Conservation (phyloP, 2,329 filamentous ascomycete species). For the Colletotrichum somersetense region DNA sequence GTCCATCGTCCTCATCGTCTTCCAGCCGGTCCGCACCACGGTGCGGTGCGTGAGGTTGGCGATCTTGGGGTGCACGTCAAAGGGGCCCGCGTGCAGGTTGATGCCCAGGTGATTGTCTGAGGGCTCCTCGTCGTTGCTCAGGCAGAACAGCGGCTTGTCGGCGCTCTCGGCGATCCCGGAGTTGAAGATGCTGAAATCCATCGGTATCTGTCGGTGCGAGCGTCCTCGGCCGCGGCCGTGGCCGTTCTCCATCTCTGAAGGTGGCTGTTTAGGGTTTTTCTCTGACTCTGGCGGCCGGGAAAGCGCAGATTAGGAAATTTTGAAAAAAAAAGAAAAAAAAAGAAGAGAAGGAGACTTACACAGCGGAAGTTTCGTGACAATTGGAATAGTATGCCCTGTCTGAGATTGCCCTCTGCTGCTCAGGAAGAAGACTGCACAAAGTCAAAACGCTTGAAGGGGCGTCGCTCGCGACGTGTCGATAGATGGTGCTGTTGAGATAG, state of each 20-base stretch:
- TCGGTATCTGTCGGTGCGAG: neutral
- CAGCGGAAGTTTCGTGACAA: no score
- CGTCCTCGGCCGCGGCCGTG: neutral
- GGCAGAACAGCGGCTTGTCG: slow-evolving; percentile 9
- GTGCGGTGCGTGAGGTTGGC: slow-evolving; percentile 17
- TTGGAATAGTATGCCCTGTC: no score
- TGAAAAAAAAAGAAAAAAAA: no score
- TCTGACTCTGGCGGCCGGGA: neutral
- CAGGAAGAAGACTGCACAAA: no score
- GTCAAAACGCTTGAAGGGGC: neutral
- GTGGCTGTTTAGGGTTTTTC: neutral
- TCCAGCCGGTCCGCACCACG: slow-evolving; percentile 5
- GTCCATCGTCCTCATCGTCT: slow-evolving; percentile 12
- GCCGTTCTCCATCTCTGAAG: neutral
- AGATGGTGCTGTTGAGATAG: neutral
- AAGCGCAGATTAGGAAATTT: neutral
- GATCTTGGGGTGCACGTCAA: slow-evolving; percentile 2
- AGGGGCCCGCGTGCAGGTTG: slow-evolving; percentile 19
- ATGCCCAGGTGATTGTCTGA: slow-evolving; percentile 11
- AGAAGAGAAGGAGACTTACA: neutral
- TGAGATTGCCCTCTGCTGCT: neutral
- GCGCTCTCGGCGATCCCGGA: slow-evolving; percentile 5
- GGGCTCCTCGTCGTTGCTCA: slow-evolving; percentile 16
- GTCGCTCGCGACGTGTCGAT: neutral
- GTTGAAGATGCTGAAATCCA: slow-evolving; percentile 13